These are phyloP conservation scores for Penicillium paneum DNA, from an alignment of 2,329 filamentous ascomycete genomes.

Conservation along the genomic window DNA sequence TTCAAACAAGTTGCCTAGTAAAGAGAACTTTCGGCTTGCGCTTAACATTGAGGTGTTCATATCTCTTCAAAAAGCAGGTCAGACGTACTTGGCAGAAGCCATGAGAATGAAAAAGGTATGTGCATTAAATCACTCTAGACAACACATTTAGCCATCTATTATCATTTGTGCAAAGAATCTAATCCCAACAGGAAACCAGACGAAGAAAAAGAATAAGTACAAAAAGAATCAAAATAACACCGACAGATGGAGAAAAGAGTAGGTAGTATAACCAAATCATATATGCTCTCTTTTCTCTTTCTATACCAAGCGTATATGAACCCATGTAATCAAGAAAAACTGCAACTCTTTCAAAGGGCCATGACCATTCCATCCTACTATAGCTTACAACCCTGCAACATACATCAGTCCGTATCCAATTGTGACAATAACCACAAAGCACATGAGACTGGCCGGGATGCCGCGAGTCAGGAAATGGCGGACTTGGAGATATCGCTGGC, in stretches of 20 bases:
- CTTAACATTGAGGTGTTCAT: not conserved
- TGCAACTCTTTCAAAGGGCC: not conserved
- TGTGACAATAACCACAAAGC: slow-evolving; percentile 77
- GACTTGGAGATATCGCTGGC: slow-evolving; percentile 85
- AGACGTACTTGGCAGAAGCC: not conserved
- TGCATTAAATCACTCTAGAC: not conserved
- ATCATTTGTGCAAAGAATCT: not conserved
- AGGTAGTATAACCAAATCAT: not conserved
- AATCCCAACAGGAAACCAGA: not conserved
- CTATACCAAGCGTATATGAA: not conserved
- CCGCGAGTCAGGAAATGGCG: slow-evolving; percentile 94
- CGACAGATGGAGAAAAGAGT: not conserved
- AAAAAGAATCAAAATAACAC: not conserved
- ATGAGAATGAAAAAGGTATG: not conserved
- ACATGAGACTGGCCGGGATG: slow-evolving; percentile 78
- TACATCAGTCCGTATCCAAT: slow-evolving; percentile 90
- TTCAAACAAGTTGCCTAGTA: not conserved
- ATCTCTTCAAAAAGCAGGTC: not conserved
- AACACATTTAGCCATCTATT: not conserved
- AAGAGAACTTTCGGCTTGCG: not conserved
- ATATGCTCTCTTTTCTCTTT: not conserved
- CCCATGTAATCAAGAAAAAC: not conserved
- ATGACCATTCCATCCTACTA: not conserved
- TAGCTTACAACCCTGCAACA: slow-evolving; percentile 59
- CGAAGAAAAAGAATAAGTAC: not conserved